Percentiles rank a stretch among this genome's conserved stretches.
These are phyloP conservation scores for Usnea hakonensis DNA, from an alignment of 495 filamentous ascomycete species.

Conservation along the genomic window DNA sequence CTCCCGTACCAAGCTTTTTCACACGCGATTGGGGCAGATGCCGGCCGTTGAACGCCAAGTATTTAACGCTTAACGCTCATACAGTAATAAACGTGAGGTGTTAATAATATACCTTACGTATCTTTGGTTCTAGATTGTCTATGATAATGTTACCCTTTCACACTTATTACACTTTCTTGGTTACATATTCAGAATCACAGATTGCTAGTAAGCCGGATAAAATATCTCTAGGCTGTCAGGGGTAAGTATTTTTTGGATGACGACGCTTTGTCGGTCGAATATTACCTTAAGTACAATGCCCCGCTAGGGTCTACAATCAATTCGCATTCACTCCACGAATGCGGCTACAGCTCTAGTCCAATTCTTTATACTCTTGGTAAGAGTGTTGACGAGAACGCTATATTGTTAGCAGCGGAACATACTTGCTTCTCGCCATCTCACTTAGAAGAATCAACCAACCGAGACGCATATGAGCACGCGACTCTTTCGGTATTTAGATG, in stretches of 20 bases:
- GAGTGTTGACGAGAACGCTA: neutral
- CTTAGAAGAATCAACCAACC: neutral
- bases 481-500: neutral
- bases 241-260: neutral
- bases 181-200: too few species aligned
- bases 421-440: neutral
- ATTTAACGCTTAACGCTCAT: neutral
- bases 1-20: slow-evolving; percentile 2
- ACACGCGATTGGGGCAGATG: neutral
- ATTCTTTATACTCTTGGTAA: neutral
- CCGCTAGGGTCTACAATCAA: neutral
- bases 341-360: neutral
- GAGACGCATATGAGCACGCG: slow-evolving; percentile 4
- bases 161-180: too few species aligned
- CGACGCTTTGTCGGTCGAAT: slow-evolving; percentile 1
- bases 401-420: neutral
- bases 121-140: too few species aligned
- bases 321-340: neutral
- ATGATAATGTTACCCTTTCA: too few species aligned
- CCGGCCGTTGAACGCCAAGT: neutral
- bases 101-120: too few species aligned
- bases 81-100: too few species aligned
- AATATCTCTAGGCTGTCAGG: too few species aligned
- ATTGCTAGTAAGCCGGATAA: too few species aligned
- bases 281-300: neutral